A percentile compares a stretch with the other conserved stretches of the same genome.
Conservation (phyloP, 116 monocot genomes). For the Posidonia oceanica region DNA sequence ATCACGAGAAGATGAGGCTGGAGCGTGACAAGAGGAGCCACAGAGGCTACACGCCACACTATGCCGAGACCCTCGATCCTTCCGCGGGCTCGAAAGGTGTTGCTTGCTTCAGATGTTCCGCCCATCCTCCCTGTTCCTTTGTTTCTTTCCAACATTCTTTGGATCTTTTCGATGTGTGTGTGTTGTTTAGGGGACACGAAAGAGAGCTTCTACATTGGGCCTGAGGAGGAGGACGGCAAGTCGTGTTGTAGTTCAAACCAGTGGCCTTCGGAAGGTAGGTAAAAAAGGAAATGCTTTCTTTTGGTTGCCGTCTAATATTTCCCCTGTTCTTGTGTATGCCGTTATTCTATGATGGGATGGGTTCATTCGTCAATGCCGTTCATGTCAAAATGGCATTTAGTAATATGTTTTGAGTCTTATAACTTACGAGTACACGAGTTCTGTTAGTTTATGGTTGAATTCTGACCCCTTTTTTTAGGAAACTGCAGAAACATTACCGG, state of each 20-base stretch:
- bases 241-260: constrained; percentile 28
- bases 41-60: constrained; percentile 63
- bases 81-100: constrained; percentile 10
- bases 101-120: neutral
- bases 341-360: too few relatives aligned
- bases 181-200: constrained; percentile 50
- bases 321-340: neutral
- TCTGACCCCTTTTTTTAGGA: neutral
- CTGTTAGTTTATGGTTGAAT: neutral
- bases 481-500: constrained; percentile 54
- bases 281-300: neutral
- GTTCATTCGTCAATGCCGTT: too few relatives aligned
- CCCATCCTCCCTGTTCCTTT: too few relatives aligned
- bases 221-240: constrained; percentile 14
- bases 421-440: neutral
- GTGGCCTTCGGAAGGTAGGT: constrained; percentile 74
- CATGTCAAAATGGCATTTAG: too few relatives aligned
- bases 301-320: neutral
- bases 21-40: constrained; percentile 20
- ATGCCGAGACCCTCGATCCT: constrained; percentile 58
- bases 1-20: constrained; percentile 69
- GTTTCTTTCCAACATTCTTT: neutral
- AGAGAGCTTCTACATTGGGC: constrained; percentile 79
- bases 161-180: neutral
- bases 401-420: too few relatives aligned